Evolutionary conservation across 352 stramenopile genomes (phyloP).

Genomic region (Pythium aquatile): DNA sequence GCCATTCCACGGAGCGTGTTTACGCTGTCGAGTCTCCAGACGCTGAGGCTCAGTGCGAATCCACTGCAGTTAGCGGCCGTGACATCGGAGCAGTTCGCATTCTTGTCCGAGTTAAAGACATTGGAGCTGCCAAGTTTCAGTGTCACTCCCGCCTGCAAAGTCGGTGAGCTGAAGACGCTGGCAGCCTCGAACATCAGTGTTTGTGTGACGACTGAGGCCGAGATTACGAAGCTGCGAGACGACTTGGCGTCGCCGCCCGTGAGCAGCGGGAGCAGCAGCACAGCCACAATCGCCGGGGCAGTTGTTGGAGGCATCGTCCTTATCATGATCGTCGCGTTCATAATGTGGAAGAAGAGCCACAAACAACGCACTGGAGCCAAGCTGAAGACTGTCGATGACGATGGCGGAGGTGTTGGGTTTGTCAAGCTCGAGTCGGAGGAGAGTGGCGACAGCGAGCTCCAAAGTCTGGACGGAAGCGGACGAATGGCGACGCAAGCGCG

Average conservation of each 20-base stretch:
- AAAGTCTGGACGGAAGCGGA: background rate
- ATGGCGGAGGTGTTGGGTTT: background rate
- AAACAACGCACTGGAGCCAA: background rate
- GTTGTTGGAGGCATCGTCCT: constrained; percentile 1
- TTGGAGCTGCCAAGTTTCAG: constrained; percentile 4
- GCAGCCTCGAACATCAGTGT: background rate
- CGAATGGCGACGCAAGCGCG: background rate
- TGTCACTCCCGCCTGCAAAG: background rate
- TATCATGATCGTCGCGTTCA: background rate
- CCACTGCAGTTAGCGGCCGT: background rate
- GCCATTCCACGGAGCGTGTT: constrained; percentile 11
- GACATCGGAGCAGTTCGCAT: constrained; percentile 15
- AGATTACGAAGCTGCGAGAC: background rate
- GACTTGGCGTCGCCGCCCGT: background rate
- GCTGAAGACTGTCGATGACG: background rate
- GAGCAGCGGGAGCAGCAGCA: background rate
- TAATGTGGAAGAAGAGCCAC: background rate
- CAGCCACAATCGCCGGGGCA: background rate
- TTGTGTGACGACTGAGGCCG: constrained; percentile 8
- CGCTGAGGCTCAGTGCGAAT: constrained; percentile 10
- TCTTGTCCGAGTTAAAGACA: constrained; percentile 8
- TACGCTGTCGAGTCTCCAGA: background rate
- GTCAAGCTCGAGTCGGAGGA: constrained; percentile 15
- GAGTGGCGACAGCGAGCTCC: constrained; percentile 1
- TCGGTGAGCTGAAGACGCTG: background rate